Evolutionary conservation across 495 filamentous ascomycete genomes (phyloP).

Genomic region (Terfezia boudieri): DNA sequence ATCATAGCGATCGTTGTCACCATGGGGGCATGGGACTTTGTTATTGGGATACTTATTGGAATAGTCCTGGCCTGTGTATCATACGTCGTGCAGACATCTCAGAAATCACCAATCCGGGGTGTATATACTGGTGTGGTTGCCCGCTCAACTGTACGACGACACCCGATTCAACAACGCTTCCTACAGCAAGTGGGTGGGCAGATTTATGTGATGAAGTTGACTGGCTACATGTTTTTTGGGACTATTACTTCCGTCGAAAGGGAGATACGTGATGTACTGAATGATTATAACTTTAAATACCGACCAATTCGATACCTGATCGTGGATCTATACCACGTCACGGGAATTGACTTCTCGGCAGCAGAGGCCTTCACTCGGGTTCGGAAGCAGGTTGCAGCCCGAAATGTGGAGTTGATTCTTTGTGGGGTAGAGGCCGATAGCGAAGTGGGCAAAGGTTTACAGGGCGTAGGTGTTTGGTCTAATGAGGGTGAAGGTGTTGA

Average conservation of each 20-base stretch:
- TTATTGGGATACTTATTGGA: constrained; percentile 74
- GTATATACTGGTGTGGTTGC: constrained; percentile 70
- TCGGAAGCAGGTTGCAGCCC: constrained; percentile 51
- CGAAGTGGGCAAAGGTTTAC: constrained; percentile 51
- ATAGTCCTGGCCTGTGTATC: constrained; percentile 80
- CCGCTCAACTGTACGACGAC: constrained; percentile 74
- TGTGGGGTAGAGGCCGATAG: constrained; percentile 53
- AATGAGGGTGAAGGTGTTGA: constrained; percentile 38
- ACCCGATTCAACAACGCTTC: constrained; percentile 71
- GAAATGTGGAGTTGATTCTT: constrained; percentile 55
- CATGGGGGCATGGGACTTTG: constrained; percentile 94
- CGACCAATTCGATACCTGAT: constrained; percentile 74
- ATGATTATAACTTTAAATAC: constrained; percentile 51
- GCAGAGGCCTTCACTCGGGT: constrained; percentile 86
- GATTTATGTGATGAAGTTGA: constrained; percentile 71
- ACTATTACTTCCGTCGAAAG: constrained; percentile 88
- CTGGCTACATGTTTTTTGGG: constrained; percentile 87
- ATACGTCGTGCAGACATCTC: constrained; percentile 74
- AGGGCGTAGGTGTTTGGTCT: constrained; percentile 55
- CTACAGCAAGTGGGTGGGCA: constrained; percentile 66
- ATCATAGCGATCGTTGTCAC: constrained; percentile 79
- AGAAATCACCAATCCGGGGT: constrained; percentile 64
- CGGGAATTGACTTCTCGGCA: constrained; percentile 84
- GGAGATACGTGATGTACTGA: constrained; percentile 55
- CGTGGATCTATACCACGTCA: constrained; percentile 74